Percentiles rank a stretch among this genome's conserved stretches.
These are phyloP conservation scores for Dactylonectria macrodidyma DNA, from an alignment of 2,329 filamentous ascomycete genomes.

Conservation along the genomic window DNA sequence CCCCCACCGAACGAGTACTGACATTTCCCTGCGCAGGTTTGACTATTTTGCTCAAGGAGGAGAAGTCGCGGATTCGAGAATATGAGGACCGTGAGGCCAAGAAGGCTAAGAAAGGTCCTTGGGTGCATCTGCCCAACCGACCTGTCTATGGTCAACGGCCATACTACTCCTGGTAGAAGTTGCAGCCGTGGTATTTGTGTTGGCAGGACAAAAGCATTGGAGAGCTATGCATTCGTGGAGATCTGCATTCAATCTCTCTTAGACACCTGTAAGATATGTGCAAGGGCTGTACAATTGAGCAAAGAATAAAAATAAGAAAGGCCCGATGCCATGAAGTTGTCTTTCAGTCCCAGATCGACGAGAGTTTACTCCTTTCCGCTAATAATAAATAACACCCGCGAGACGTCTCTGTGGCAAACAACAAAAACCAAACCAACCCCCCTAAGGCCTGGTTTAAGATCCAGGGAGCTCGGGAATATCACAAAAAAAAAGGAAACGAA, in stretches of 20 bases:
- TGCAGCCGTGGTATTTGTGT: constrained; percentile 10
- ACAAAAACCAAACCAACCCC: background rate
- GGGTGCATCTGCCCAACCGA: constrained; percentile 90
- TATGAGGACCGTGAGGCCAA: constrained; percentile 84
- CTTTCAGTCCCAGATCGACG: background rate
- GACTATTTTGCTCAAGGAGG: constrained; percentile 90
- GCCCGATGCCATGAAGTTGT: constrained; percentile 18
- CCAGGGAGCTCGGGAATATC: background rate
- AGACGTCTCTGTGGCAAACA: background rate
- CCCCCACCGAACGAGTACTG: constrained; percentile 25
- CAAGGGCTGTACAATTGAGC: constrained; percentile 48
- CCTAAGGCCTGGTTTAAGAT: background rate
- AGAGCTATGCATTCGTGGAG: constrained; percentile 19
- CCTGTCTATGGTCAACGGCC: constrained; percentile 87
- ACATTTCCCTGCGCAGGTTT: constrained; percentile 68
- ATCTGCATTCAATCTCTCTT: constrained; percentile 40
- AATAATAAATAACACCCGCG: background rate
- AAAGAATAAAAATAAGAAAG: constrained; percentile 14
- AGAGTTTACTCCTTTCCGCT: background rate
- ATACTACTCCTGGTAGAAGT: constrained; percentile 89
- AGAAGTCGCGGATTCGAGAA: constrained; percentile 88
- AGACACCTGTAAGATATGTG: constrained; percentile 55
- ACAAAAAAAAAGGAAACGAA: background rate
- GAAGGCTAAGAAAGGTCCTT: constrained; percentile 81
- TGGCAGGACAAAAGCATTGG: constrained; percentile 20